Evolutionary conservation across 768 basidiomycete species (phyloP).

Genomic region (Boletus bicolor): DNA sequence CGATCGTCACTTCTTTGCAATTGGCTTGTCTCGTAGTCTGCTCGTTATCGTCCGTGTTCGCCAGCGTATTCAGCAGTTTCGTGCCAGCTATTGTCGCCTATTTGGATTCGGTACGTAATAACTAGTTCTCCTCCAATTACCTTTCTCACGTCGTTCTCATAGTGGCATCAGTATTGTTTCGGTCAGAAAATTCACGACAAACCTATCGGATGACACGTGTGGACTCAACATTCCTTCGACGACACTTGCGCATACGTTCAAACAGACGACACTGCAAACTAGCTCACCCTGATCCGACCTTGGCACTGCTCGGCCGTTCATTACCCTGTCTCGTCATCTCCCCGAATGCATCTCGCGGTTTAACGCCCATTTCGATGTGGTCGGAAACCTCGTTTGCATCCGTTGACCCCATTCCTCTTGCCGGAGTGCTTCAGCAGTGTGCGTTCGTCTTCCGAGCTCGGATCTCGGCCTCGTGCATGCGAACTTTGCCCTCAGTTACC

Average conservation of each 20-base stretch:
- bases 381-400: constrained; percentile 1
- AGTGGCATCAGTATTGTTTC: constrained; percentile 10
- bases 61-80: not conserved
- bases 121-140: not conserved
- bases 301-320: constrained; percentile 1
- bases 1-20: not conserved
- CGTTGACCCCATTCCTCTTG: constrained; percentile 2
- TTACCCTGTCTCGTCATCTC: not conserved
- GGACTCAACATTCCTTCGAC: constrained; percentile 14
- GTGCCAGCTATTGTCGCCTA: not conserved
- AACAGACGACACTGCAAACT: constrained; percentile 9
- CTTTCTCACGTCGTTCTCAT: not conserved
- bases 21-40: not conserved
- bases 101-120: constrained; percentile 1
- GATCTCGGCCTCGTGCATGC: constrained; percentile 15
- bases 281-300: constrained; percentile 10
- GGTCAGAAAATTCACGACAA: constrained; percentile 9
- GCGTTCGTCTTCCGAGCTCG: constrained; percentile 7
- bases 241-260: constrained; percentile 9
- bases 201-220: not conserved
- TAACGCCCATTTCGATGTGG: constrained; percentile 10
- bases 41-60: not conserved
- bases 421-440: constrained; percentile 3
- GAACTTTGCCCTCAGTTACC: not conserved
- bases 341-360: not conserved